phyloP scores from a whole-genome alignment of 257 asterid genomes.

The Dorcoceras hygrometricum region DNA sequence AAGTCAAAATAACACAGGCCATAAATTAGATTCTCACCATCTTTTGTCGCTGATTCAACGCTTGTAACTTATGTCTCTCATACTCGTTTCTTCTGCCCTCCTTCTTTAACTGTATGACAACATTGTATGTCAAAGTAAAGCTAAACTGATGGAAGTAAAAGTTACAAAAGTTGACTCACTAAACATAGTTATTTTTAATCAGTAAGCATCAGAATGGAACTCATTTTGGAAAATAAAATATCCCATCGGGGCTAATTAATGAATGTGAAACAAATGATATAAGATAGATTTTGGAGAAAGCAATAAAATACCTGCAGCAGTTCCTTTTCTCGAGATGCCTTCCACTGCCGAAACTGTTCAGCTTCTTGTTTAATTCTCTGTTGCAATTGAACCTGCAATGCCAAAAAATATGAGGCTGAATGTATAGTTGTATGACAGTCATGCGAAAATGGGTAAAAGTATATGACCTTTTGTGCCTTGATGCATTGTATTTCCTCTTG shows the following conservation, averaged over 20 bases:
- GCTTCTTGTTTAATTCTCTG: slow-evolving; percentile 97
- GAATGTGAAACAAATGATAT: too few species aligned
- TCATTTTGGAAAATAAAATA: not conserved
- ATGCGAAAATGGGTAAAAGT: slow-evolving; percentile 16
- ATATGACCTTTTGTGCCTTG: slow-evolving; percentile 85
- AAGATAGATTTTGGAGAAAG: not conserved
- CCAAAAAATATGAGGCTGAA: slow-evolving; percentile 23
- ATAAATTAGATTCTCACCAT: slow-evolving; percentile 52
- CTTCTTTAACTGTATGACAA: slow-evolving; percentile 67
- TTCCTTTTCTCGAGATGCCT: slow-evolving; percentile 96
- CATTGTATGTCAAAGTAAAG: slow-evolving; percentile 14
- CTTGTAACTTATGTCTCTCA: slow-evolving; percentile 93
- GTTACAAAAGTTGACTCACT: slow-evolving; percentile 5
- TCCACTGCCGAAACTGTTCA: slow-evolving; percentile 98
- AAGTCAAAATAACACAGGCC: not conserved
- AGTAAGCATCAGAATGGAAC: not conserved
- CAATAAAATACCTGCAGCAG: slow-evolving; percentile 65
- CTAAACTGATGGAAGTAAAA: slow-evolving; percentile 10
- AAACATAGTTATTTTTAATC: not conserved
- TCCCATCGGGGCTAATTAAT: not conserved
- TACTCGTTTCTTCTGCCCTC: slow-evolving; percentile 98
- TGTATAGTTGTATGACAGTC: slow-evolving; percentile 6
- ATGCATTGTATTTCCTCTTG: slow-evolving; percentile 96
- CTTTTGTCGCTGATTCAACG: slow-evolving; percentile 96
- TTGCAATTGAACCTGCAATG: slow-evolving; percentile 81